A percentile compares a stretch with the other conserved stretches of the same genome.
Evolutionary conservation across 2,329 filamentous ascomycete species (phyloP).

Genomic region (Pseudogymnoascus sp.): DNA sequence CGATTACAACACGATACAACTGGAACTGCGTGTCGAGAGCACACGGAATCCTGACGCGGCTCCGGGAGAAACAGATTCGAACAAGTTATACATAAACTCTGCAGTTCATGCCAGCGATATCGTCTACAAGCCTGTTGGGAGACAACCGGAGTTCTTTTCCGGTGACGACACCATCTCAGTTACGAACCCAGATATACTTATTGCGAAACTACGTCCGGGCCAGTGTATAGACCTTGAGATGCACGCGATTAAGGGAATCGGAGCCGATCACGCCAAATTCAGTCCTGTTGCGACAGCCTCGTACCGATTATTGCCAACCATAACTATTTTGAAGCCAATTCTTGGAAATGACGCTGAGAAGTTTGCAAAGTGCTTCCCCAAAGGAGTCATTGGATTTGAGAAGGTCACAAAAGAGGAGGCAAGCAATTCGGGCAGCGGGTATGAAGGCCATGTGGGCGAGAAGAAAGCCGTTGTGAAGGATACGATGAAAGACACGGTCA

Average conservation of each 20-base stretch:
- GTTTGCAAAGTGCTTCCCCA: slow-evolving; percentile 81
- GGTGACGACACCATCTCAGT: slow-evolving; percentile 62
- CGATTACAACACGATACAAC: slow-evolving; percentile 81
- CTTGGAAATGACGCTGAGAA: slow-evolving; percentile 79
- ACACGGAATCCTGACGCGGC: slow-evolving; percentile 66
- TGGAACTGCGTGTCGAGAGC: slow-evolving; percentile 72
- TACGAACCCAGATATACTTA: slow-evolving; percentile 83
- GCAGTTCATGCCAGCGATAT: slow-evolving; percentile 75
- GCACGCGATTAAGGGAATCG: slow-evolving; percentile 92
- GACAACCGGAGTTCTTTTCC: slow-evolving; percentile 60
- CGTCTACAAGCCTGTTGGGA: slow-evolving; percentile 65
- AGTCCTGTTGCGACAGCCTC: slow-evolving; percentile 91
- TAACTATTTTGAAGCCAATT: slow-evolving; percentile 76
- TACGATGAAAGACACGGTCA: slow-evolving; percentile 90
- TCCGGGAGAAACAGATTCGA: slow-evolving; percentile 67
- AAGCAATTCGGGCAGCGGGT: slow-evolving; percentile 48
- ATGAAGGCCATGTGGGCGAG: slow-evolving; percentile 69
- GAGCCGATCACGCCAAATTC: slow-evolving; percentile 93
- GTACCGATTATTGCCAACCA: slow-evolving; percentile 83
- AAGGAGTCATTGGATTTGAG: slow-evolving; percentile 76
- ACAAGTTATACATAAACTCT: slow-evolving; percentile 76
- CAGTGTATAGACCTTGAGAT: slow-evolving; percentile 80
- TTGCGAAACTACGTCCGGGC: slow-evolving; percentile 86
- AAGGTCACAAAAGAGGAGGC: slow-evolving; percentile 61
- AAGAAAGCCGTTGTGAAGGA: slow-evolving; percentile 79